Percentiles rank a stretch among this genome's conserved stretches.
Evolutionary conservation across 2,329 filamentous ascomycete species (phyloP).

Genomic region (Colletotrichum brevisporum): DNA sequence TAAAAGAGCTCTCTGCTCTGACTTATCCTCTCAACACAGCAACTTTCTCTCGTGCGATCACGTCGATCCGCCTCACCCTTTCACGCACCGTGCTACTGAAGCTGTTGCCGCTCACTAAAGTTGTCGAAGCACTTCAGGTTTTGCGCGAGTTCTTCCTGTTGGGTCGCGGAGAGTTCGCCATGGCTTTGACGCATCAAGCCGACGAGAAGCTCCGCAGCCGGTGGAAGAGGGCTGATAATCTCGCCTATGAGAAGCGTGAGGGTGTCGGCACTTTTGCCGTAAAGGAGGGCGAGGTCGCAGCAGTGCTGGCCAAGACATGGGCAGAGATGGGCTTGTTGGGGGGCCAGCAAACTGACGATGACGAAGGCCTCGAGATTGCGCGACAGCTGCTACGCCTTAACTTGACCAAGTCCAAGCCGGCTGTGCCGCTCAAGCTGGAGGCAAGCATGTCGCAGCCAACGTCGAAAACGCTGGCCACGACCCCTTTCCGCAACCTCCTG

Average conservation of each 20-base stretch:
- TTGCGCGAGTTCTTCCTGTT: constrained; percentile 91
- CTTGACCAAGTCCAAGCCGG: constrained; percentile 64
- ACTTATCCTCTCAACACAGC: constrained; percentile 81
- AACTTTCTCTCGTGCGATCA: constrained; percentile 79
- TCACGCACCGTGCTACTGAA: constrained; percentile 88
- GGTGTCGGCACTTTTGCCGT: constrained; percentile 75
- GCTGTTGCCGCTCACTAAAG: constrained; percentile 82
- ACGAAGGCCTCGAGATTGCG: constrained; percentile 88
- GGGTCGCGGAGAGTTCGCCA: constrained; percentile 90
- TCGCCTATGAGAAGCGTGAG: constrained; percentile 70
- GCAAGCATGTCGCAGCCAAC: constrained; percentile 48
- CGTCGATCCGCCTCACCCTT: constrained; percentile 82
- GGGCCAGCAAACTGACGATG: constrained; percentile 79
- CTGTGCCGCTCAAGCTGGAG: constrained; percentile 55
- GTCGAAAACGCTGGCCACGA: constrained; percentile 57
- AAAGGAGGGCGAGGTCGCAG: constrained; percentile 88
- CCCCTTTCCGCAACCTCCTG: constrained; percentile 83
- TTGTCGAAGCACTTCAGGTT: constrained; percentile 82
- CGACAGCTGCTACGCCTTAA: constrained; percentile 80
- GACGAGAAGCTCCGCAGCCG: constrained; percentile 83
- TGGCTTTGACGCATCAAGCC: constrained; percentile 87
- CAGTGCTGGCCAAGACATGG: constrained; percentile 84
- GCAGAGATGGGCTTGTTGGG: constrained; percentile 83
- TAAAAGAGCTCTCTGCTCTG: constrained; percentile 77
- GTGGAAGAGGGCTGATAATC: constrained; percentile 74